Conservation (phyloP, 306 rosid genomes). For the Prosopis cineraria region DNA sequence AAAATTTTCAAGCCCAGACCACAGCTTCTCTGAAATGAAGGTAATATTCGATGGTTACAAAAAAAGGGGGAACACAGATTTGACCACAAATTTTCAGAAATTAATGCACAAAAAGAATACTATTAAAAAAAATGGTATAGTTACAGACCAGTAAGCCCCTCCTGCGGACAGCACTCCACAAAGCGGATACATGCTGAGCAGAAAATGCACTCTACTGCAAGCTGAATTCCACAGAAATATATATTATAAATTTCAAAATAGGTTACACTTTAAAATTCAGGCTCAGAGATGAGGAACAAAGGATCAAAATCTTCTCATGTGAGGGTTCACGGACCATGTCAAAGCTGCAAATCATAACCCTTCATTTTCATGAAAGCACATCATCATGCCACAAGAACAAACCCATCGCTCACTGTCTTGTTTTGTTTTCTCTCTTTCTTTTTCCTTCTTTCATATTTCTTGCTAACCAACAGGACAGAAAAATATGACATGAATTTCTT, state of each 20-base stretch:
- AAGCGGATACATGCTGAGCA: slow-evolving; percentile 98
- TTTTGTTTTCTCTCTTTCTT: neutral
- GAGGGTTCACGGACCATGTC: neutral
- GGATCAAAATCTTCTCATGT: neutral
- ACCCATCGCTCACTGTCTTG: neutral
- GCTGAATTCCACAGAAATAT: slow-evolving; percentile 58
- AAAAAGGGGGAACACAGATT: neutral
- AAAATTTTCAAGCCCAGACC: slow-evolving; percentile 99
- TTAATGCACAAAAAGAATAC: neutral
- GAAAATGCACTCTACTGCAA: slow-evolving; percentile 99
- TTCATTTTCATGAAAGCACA: neutral
- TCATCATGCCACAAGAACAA: neutral
- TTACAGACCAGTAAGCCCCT: slow-evolving; percentile 89
- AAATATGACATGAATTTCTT: neutral
- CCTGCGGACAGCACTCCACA: slow-evolving; percentile 99
- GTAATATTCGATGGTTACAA: neutral
- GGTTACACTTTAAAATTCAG: slow-evolving; percentile 4
- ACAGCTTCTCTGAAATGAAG: slow-evolving; percentile 81
- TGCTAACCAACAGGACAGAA: neutral
- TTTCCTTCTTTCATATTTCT: neutral
- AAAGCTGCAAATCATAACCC: neutral
- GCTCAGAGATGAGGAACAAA: neutral
- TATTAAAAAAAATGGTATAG: slow-evolving; percentile 2
- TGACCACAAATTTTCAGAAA: neutral
- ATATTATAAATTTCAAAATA: slow-evolving; percentile 28